Base-by-base conservation (phyloP, 2,329 filamentous ascomycete genomes). In the Cryphonectria carpinicola region DNA sequence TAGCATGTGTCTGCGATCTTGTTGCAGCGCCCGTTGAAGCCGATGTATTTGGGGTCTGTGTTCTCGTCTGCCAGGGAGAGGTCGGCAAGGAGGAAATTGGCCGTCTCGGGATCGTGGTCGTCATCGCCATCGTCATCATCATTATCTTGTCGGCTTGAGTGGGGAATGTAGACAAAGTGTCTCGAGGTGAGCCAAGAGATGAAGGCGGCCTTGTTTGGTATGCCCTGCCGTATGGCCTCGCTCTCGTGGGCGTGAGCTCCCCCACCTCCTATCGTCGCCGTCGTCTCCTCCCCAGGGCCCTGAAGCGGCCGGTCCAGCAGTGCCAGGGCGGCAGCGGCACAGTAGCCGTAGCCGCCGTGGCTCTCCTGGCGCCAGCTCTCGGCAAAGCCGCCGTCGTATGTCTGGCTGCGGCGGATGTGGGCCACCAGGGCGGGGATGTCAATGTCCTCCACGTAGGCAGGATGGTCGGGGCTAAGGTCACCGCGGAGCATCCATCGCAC, bases 1-100 rank as follows among this genome's bases (percentile, higher is more conserved):
- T 99, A 99, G 82, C 96, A 99, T 0, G 96, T 98, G 81, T 99
- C 96, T 13, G 93, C 92, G 64, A 91, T 87, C 80, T 99, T 99
- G 83, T 97, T 98, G 78, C 89, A 90, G 65, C 96, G 90, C 37
- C 96, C 96, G 77, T 97, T 97, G 82, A 97, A 94, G 13, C 95
- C 96, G 1, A 93, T 87, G 13, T 82, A 80, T 25, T 76, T 71
- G 1, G 69, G 19, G 5, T 56, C 17, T 1, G 60, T 37, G 11
- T 73, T 67, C 37, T 73, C 70, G 28, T 80, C 77, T 14, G 79
- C 76, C 1, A 82, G 70, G 3, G 76, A 76, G 32, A 84, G 75
- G 7, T 77, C 76, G 0, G 80, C 79, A n/a, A 84, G 75, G 3
- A 76, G 66, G 49, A 80, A 79, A 52, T 80, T 78, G 70, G 75